These are phyloP conservation scores for Haematococcus sp. DNA, from an alignment of 139 green algal genomes.

Conservation along the genomic window DNA sequence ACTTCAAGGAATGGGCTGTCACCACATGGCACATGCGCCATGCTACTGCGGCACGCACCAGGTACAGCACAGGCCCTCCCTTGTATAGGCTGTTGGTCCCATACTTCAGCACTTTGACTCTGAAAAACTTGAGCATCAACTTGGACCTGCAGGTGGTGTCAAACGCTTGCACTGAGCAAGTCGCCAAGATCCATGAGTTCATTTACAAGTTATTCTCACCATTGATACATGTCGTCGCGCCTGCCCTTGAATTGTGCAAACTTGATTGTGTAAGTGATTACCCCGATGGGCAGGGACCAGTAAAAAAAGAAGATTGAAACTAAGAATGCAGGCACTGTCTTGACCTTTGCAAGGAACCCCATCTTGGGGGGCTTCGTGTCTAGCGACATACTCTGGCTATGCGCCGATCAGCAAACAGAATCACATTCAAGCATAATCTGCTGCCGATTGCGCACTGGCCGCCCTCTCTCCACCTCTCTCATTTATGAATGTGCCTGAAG, in stretches of 20 bases:
- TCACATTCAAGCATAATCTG: conserved; percentile 44
- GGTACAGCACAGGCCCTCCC: conserved; percentile 47
- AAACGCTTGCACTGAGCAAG: too few species aligned
- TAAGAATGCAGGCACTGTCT: conserved; percentile 4
- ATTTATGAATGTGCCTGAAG: not conserved
- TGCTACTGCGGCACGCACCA: conserved; percentile 41
- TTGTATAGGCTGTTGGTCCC: conserved; percentile 51
- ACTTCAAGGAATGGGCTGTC: too few species aligned
- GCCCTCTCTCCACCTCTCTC: conserved; percentile 18
- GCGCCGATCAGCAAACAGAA: conserved; percentile 30
- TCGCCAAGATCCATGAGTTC: too few species aligned
- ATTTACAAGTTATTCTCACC: conserved; percentile 6
- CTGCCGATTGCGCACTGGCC: too few species aligned
- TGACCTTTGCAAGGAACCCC: not conserved
- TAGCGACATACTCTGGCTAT: not conserved
- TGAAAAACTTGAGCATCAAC: conserved; percentile 21
- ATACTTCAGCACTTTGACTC: conserved; percentile 40
- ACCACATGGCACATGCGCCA: not conserved
- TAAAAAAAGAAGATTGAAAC: conserved; percentile 15
- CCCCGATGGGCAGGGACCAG: conserved; percentile 15
- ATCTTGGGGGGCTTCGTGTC: too few species aligned
- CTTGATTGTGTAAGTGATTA: not conserved
- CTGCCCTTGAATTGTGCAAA: conserved; percentile 2
- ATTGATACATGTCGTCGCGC: conserved; percentile 12
- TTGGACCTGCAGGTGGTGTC: conserved; percentile 16